These are phyloP conservation scores for Penicillium fuscoglaucum DNA, from an alignment of 2,329 filamentous ascomycete genomes.

Conservation along the genomic window DNA sequence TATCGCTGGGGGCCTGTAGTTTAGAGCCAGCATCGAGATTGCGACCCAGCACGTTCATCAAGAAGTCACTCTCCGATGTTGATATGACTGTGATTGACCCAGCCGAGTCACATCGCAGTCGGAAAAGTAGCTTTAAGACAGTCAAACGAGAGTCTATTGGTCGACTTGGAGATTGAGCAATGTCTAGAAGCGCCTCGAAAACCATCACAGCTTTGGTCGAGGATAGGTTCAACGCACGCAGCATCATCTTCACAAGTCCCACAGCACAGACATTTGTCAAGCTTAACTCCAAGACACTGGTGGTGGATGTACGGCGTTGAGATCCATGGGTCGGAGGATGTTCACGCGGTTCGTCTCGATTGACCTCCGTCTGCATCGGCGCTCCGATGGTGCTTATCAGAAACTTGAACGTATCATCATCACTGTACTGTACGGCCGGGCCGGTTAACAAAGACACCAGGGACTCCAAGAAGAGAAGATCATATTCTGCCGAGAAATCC, in stretches of 20 bases:
- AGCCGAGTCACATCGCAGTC: conserved; percentile 78
- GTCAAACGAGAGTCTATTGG: conserved; percentile 70
- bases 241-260: conserved; percentile 74
- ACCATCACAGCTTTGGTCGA: conserved; percentile 63
- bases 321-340: conserved; percentile 40
- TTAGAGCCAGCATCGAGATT: conserved; percentile 54
- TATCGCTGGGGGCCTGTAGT: conserved; percentile 44
- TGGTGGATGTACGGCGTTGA: conserved; percentile 34
- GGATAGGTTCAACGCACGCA: conserved; percentile 68
- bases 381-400: conserved; percentile 37
- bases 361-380: conserved; percentile 38
- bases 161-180: conserved; percentile 60
- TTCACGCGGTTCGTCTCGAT: conserved; percentile 35
- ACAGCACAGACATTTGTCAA: conserved; percentile 65
- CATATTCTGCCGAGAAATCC: conserved; percentile 40
- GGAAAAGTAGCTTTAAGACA: conserved; percentile 76
- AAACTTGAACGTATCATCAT: conserved; percentile 35
- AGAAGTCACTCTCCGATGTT: conserved; percentile 68
- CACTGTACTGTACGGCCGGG: conserved; percentile 29
- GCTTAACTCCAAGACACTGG: conserved; percentile 34
- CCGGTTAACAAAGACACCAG: conserved; percentile 43
- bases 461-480: conserved; percentile 41
- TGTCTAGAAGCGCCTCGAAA: conserved; percentile 64
- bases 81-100: conserved; percentile 71
- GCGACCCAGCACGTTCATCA: conserved; percentile 72